Percentiles rank a stretch among this genome's conserved stretches.
phyloP scores from a whole-genome alignment of 176 grass and related monocot genomes.

The Neostapfia colusana region DNA sequence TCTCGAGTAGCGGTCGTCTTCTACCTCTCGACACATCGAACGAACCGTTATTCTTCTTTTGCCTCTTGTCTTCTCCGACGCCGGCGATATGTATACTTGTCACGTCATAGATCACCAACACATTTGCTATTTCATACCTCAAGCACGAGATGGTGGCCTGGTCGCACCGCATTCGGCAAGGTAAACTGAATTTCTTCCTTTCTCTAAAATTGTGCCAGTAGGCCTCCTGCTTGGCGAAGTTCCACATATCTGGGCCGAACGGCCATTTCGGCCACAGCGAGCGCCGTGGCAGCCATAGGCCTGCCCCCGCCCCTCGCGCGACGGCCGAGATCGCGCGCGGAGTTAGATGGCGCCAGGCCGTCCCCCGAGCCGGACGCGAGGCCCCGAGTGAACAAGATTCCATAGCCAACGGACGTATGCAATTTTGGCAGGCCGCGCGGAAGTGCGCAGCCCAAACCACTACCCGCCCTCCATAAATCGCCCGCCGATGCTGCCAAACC shows the following conservation, averaged over 20 bases:
- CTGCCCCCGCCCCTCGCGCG: neutral
- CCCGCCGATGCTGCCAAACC: slow-evolving; percentile 33
- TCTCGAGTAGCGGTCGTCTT: neutral
- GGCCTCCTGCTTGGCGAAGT: too few relatives aligned
- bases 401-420: slow-evolving; percentile 15
- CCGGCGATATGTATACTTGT: neutral
- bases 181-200: neutral
- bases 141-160: neutral
- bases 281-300: slow-evolving; percentile 10
- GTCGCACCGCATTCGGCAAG: neutral
- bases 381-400: slow-evolving; percentile 23
- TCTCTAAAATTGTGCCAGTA: neutral
- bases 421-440: neutral
- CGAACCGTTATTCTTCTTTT: neutral
- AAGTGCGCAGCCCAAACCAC: slow-evolving; percentile 15
- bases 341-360: slow-evolving; percentile 15
- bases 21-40: neutral
- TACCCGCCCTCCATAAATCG: slow-evolving; percentile 31
- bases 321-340: slow-evolving; percentile 28
- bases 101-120: fast-evolving
- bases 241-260: neutral
- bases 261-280: neutral
- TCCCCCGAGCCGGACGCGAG: slow-evolving; percentile 25
- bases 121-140: neutral
- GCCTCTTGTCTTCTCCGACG: neutral